Conservation (phyloP, 768 basidiomycete species). For the Serendipita indica region DNA sequence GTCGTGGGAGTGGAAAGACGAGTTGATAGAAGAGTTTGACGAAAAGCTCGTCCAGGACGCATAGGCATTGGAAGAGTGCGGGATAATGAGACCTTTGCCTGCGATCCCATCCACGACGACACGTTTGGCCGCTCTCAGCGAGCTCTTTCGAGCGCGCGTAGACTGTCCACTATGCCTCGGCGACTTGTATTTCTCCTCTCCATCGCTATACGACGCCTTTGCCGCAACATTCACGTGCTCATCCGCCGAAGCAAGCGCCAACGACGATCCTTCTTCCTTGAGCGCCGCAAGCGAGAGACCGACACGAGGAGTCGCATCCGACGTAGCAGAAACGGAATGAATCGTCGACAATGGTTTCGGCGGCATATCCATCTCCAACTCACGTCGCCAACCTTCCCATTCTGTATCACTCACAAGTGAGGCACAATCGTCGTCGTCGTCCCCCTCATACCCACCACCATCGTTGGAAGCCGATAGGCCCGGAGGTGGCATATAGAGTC, state of each 20-base stretch:
- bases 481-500: background rate
- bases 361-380: constrained; percentile 5
- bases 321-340: background rate
- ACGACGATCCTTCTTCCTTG: background rate
- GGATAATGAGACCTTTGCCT: constrained; percentile 7
- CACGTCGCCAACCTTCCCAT: constrained; percentile 4
- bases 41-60: constrained; percentile 4
- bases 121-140: background rate
- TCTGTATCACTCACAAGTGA: constrained; percentile 6
- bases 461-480: background rate
- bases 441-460: background rate
- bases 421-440: constrained; percentile 7
- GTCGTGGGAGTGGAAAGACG: constrained; percentile 1
- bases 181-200: background rate
- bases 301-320: background rate
- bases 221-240: background rate
- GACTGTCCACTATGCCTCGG: background rate
- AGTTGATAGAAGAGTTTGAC: background rate
- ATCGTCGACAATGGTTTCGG: background rate
- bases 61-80: constrained; percentile 1
- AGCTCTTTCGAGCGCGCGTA: background rate
- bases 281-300: background rate
- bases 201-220: too few species aligned
- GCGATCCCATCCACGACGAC: background rate
- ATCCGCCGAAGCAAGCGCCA: background rate